Conservation (phyloP, 352 stramenopile genomes). For the Aphanomyces stellatus region DNA sequence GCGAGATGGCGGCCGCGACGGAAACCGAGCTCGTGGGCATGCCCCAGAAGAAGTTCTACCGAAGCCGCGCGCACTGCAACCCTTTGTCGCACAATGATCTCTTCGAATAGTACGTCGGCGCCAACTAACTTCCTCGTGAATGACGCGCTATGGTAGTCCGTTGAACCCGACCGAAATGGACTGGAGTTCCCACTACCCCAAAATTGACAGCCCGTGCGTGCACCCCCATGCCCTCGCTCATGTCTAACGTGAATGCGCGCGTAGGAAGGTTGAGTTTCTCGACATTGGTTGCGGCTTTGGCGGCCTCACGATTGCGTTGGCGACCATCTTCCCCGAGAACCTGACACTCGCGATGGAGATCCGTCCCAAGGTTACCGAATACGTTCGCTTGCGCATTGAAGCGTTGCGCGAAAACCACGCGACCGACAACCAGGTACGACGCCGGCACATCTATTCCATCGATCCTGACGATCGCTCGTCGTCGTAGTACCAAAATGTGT, state of each 20-base stretch:
- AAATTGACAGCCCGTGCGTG: slow-evolving; percentile 61
- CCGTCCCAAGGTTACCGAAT: slow-evolving; percentile 92
- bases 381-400: slow-evolving; percentile 87
- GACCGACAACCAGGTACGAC: slow-evolving; percentile 25
- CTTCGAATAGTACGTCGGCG: slow-evolving; percentile 84
- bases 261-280: slow-evolving; percentile 86
- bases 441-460: not conserved
- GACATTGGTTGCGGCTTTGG: slow-evolving; percentile 98
- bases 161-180: slow-evolving; percentile 82
- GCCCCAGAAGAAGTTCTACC: slow-evolving; percentile 96
- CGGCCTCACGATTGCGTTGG: slow-evolving; percentile 92
- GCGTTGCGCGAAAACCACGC: slow-evolving; percentile 70
- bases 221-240: not conserved
- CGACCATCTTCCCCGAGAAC: slow-evolving; percentile 87
- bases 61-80: slow-evolving; percentile 94
- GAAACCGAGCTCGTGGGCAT: slow-evolving; percentile 18
- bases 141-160: slow-evolving; percentile 40
- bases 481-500: slow-evolving; percentile 92
- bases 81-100: slow-evolving; percentile 95
- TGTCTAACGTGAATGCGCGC: not conserved
- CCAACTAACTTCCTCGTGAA: not conserved
- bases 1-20: slow-evolving; percentile 1
- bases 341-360: slow-evolving; percentile 96
- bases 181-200: slow-evolving; percentile 91
- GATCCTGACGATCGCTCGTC: not conserved